A percentile compares a stretch with the other conserved stretches of the same genome.
Conservation (phyloP, 345 rosid species). For the Garcia nutans region DNA sequence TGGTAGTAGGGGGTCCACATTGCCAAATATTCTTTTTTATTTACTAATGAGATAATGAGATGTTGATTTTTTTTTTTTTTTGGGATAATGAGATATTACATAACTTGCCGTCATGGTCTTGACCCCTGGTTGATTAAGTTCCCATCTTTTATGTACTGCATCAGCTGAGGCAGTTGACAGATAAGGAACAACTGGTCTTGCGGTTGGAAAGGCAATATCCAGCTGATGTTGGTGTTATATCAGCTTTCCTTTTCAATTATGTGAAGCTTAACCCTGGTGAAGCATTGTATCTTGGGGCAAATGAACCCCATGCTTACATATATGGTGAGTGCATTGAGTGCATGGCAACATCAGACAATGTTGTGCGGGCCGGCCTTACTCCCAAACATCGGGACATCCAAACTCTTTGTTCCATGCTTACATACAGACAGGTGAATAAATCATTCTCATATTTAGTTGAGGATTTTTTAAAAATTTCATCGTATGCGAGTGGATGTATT, state of each 20-base stretch:
- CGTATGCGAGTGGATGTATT: not conserved
- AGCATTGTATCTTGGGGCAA: constrained; percentile 92
- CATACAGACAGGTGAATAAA: constrained; percentile 75
- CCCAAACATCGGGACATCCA: constrained; percentile 80
- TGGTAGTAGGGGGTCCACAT: not conserved
- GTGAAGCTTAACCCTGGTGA: constrained; percentile 93
- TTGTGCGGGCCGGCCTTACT: constrained; percentile 98
- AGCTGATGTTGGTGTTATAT: constrained; percentile 76
- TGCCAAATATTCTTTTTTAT: not conserved
- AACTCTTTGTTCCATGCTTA: constrained; percentile 93
- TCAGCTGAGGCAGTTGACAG: constrained; percentile 79
- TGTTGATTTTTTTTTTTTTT: not conserved
- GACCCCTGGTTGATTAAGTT: constrained; percentile 6
- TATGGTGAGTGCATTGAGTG: constrained; percentile 89
- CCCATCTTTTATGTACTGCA: not conserved
- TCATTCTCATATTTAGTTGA: not conserved
- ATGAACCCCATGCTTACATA: constrained; percentile 94
- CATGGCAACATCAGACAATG: constrained; percentile 99
- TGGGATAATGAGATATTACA: not conserved
- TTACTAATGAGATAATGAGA: not conserved
- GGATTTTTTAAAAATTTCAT: not conserved
- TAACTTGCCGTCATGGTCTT: constrained; percentile 3
- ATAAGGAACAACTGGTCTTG: constrained; percentile 81
- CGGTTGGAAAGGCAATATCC: constrained; percentile 83
- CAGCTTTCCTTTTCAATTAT: constrained; percentile 83